Percentiles rank a stretch among this genome's conserved stretches.
These are phyloP conservation scores for Aspergillus fructus DNA, from an alignment of 2,329 filamentous ascomycete genomes.

Conservation along the genomic window DNA sequence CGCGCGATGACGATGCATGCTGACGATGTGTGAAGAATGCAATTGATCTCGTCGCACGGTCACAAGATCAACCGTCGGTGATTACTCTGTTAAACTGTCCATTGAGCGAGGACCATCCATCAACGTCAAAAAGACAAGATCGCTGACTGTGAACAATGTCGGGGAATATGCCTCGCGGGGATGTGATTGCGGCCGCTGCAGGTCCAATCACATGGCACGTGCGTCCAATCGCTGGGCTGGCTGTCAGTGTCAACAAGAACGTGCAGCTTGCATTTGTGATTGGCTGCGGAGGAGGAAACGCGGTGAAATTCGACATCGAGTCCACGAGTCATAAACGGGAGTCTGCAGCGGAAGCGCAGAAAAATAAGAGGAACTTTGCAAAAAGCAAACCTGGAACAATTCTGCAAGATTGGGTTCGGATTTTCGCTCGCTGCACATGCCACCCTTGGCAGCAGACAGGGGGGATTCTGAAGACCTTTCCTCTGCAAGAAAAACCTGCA, in stretches of 20 bases:
- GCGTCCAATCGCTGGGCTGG: conserved; percentile 1
- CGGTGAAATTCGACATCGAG: background rate
- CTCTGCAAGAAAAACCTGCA: background rate
- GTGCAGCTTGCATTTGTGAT: background rate
- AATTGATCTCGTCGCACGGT: background rate
- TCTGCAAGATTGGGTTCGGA: conserved; percentile 1
- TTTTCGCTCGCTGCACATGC: background rate
- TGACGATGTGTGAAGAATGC: background rate
- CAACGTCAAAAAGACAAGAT: background rate
- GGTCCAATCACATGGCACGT: conserved; percentile 7
- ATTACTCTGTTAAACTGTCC: background rate
- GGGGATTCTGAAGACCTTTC: background rate
- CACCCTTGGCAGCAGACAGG: background rate
- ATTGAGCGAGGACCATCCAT: background rate
- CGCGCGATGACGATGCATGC: background rate
- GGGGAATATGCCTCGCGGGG: background rate
- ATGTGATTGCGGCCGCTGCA: conserved; percentile 3
- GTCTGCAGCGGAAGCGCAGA: background rate
- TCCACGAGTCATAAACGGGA: conserved; percentile 1
- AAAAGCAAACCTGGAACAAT: conserved; percentile 1
- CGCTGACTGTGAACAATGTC: background rate
- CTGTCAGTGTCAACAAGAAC: conserved; percentile 3
- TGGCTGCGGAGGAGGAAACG: background rate
- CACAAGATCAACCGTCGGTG: background rate
- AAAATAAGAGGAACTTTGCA: background rate